phyloP scores from a whole-genome alignment of 2,329 filamentous ascomycete species.

The Microsporum ferrugineum region DNA sequence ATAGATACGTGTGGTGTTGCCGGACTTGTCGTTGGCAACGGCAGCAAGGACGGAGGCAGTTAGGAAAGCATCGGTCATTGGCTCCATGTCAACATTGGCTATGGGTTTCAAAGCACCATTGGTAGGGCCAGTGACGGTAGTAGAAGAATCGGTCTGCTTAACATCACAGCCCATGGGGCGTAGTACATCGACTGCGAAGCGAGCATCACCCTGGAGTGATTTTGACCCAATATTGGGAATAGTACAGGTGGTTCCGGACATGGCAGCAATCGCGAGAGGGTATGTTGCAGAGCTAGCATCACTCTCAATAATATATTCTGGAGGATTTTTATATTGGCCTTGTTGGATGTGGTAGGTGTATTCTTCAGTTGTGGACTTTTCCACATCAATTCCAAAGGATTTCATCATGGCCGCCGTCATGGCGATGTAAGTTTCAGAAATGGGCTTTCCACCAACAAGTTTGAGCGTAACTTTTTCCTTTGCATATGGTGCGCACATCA shows the following conservation, averaged over 20 bases:
- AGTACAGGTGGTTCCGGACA: constrained; percentile 90
- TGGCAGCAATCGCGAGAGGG: constrained; percentile 83
- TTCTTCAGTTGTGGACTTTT: constrained; percentile 62
- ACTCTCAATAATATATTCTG: constrained; percentile 83
- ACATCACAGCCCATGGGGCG: constrained; percentile 89
- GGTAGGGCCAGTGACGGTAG: constrained; percentile 82
- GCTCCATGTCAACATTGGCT: constrained; percentile 87
- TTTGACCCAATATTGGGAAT: constrained; percentile 89
- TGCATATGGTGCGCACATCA: constrained; percentile 95
- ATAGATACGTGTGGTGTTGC: constrained; percentile 64
- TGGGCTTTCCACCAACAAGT: constrained; percentile 90
- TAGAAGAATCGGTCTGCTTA: constrained; percentile 70
- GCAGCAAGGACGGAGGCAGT: constrained; percentile 89
- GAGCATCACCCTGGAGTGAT: constrained; percentile 87
- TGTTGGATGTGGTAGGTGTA: constrained; percentile 92
- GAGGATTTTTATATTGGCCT: constrained; percentile 69
- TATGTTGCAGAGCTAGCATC: constrained; percentile 97
- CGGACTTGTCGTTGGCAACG: constrained; percentile 60
- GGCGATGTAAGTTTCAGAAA: constrained; percentile 93
- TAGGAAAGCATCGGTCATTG: constrained; percentile 97
- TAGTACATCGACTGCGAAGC: constrained; percentile 83
- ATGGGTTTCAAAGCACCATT: constrained; percentile 62
- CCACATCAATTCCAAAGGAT: constrained; percentile 73
- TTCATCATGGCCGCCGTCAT: constrained; percentile 99
- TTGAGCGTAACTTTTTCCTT: constrained; percentile 84